These are phyloP conservation scores for Pyrus betulifolia DNA, from an alignment of 306 rosid species.

Conservation along the genomic window DNA sequence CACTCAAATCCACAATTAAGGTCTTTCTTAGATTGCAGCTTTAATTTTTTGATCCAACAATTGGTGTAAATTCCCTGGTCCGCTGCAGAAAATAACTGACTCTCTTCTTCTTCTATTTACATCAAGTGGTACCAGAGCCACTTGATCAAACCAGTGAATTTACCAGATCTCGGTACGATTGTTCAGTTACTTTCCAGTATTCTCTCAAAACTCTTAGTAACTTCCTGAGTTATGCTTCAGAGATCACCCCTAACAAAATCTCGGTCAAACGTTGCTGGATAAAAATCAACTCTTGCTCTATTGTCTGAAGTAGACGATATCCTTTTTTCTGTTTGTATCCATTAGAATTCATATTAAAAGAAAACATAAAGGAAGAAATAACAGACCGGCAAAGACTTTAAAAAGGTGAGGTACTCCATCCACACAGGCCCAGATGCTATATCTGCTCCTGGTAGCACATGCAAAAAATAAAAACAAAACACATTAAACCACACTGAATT, in stretches of 20 bases:
- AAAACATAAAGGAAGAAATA: slow-evolving; percentile 12
- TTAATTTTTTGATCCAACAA: neutral
- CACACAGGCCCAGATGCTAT: slow-evolving; percentile 94
- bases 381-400: slow-evolving; percentile 80
- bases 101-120: neutral
- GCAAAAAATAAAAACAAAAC: slow-evolving; percentile 4
- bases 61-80: neutral
- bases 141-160: neutral
- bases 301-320: neutral
- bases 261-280: neutral
- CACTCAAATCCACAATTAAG: neutral
- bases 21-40: neutral
- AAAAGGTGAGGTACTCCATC: slow-evolving; percentile 85
- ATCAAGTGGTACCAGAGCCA: neutral
- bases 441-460: slow-evolving; percentile 64
- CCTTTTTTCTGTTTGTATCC: neutral
- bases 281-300: neutral
- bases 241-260: neutral
- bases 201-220: neutral
- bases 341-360: neutral
- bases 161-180: neutral
- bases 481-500: neutral
- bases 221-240: neutral
- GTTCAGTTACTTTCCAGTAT: neutral
- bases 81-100: neutral